Base-by-base conservation (phyloP, 208 protist species). In the Angomonas deanei region DNA sequence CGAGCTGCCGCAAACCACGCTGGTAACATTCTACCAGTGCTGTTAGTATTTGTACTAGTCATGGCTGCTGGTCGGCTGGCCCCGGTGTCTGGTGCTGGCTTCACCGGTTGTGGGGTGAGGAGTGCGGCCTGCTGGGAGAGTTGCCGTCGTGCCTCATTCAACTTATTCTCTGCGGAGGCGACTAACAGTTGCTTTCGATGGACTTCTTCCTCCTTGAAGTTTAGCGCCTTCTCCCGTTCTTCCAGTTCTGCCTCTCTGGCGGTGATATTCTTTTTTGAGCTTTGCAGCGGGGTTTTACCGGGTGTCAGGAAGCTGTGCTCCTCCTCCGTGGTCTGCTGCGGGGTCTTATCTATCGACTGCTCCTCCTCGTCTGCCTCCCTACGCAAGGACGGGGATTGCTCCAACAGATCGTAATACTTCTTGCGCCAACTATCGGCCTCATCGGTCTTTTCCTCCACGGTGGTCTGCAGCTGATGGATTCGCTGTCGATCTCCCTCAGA, bases 101-200 rank as follows among this genome's bases (percentile, higher is more conserved):
- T 30, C 33, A 38, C 27, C 65, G 32, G 61, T 26, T 76, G 74
- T 50, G 74, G 63, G 15, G 86, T 63, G 0, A 88, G 63, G 8
- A 74, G 21, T 42, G 66, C 80, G n/a, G 85, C 85, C 57, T 92
- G 85, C 26, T 64, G 58, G 0, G 86, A 81, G 36, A 92, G 62
- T 2, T 78, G 78, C n/a, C 67, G 64, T 31, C 83, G 80, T 60
- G 88, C 75, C 56, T 83, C 78, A 24, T 86, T 68, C 10, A 92
- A 55, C 61, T 80, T 66, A 28, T 49, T 56, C 61, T 92, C 86
- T 10, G 69, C 77, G 3, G 68, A 67, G 3, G 69, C 68, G 32
- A 89, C 70, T 19, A 78, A 39, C 19, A 75, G 62, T 1, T 69
- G 72, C 47, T 80, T 80, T 24, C 33, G 57, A 28, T 66, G 59